Percentiles rank a stretch among this genome's conserved stretches.
These are phyloP conservation scores for Truncatella angustata DNA, from an alignment of 2,329 filamentous ascomycete species.

Conservation along the genomic window DNA sequence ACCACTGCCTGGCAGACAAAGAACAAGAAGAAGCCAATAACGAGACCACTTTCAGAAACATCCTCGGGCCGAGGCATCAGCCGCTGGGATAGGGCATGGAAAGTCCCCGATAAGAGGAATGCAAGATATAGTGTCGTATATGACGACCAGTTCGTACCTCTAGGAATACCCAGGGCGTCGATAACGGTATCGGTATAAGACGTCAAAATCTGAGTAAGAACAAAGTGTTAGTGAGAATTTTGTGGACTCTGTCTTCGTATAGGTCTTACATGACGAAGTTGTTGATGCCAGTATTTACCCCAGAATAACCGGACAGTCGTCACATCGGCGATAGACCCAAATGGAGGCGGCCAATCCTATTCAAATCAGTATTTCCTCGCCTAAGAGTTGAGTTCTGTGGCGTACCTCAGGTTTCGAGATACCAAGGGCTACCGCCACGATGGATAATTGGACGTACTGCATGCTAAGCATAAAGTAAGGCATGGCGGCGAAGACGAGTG, in stretches of 20 bases:
- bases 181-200: neutral
- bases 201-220: neutral
- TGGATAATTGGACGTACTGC: neutral
- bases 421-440: neutral
- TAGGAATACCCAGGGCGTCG: neutral
- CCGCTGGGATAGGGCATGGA: neutral
- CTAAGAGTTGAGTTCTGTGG: too few relatives aligned
- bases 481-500: neutral
- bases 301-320: neutral
- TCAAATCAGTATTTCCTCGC: too few relatives aligned
- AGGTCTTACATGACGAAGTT: too few relatives aligned
- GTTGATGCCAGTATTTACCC: neutral
- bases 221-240: too few relatives aligned
- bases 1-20: neutral
- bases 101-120: neutral
- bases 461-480: neutral
- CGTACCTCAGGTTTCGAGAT: too few relatives aligned
- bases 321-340: neutral
- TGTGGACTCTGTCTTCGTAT: too few relatives aligned
- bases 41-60: neutral
- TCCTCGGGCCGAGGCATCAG: neutral
- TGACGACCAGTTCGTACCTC: neutral
- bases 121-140: neutral
- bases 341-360: neutral
- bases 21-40: neutral